phyloP scores from a whole-genome alignment of 2,329 filamentous ascomycete species.

The Bipolaris cookei region DNA sequence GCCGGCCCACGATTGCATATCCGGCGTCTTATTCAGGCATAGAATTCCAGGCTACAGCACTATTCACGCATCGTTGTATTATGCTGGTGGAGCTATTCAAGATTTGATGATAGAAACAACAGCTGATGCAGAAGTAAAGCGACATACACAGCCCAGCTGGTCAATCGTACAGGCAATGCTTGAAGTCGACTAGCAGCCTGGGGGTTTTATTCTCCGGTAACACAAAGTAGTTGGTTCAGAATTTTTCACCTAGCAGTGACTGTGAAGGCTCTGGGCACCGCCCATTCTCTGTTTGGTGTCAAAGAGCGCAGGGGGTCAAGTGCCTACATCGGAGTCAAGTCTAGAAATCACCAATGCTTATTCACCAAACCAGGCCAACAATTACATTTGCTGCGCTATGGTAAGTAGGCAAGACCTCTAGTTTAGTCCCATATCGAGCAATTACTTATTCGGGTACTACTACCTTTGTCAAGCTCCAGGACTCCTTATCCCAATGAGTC shows the following conservation, averaged over 20 bases:
- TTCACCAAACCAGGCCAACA: not conserved
- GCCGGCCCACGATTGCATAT: not conserved
- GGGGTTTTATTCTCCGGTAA: not conserved
- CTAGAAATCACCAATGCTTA: not conserved
- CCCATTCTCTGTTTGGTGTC: not conserved
- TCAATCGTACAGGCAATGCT: not conserved
- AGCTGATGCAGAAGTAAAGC: not conserved
- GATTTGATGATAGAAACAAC: not conserved
- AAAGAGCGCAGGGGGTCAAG: not conserved
- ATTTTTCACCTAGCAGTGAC: not conserved
- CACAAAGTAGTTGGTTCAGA: not conserved
- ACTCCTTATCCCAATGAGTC: not conserved
- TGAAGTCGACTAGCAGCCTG: not conserved
- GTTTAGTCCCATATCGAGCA: not conserved
- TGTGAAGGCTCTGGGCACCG: not conserved
- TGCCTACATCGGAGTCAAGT: not conserved
- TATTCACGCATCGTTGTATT: not conserved
- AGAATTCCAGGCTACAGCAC: not conserved
- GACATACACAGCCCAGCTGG: not conserved
- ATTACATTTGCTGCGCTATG: too few relatives aligned
- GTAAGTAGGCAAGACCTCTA: not conserved
- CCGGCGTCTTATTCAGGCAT: not conserved
- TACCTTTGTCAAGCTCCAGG: not conserved
- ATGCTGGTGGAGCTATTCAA: not conserved
- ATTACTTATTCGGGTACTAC: not conserved